phyloP scores from a whole-genome alignment of 805 yeast species.

The Metschnikowia similis region DNA sequence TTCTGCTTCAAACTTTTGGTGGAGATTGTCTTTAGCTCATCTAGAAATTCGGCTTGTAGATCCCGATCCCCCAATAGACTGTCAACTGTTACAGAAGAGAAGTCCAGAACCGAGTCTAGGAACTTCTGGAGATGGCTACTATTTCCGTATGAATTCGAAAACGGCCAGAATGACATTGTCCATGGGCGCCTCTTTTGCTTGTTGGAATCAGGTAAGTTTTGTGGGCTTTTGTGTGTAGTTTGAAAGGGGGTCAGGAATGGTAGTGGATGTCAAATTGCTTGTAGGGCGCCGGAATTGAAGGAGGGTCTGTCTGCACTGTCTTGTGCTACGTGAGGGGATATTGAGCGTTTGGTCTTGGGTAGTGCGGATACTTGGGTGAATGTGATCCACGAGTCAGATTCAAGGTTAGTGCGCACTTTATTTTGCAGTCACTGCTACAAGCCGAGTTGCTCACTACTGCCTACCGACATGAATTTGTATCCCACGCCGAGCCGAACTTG shows the following conservation, averaged over 20 bases:
- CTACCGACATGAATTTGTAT: background rate
- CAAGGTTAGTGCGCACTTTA: background rate
- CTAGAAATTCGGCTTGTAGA: conserved; percentile 35
- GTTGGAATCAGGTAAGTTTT: background rate
- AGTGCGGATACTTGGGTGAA: conserved; percentile 1
- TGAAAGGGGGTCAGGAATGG: background rate
- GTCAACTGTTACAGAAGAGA: conserved; percentile 27
- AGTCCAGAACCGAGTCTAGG: conserved; percentile 35
- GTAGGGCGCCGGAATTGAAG: background rate
- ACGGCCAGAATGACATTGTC: conserved; percentile 45
- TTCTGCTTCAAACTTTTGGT: conserved; percentile 29
- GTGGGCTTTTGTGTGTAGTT: background rate
- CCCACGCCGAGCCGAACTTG: background rate
- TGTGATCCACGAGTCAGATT: background rate
- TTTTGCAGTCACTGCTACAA: conserved; percentile 2
- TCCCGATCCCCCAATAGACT: conserved; percentile 30
- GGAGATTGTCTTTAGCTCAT: conserved; percentile 26
- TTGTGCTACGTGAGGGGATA: conserved; percentile 1
- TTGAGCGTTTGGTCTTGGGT: background rate
- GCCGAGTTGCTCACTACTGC: background rate
- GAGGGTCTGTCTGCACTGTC: background rate
- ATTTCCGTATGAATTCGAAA: conserved; percentile 32
- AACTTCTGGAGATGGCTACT: conserved; percentile 39
- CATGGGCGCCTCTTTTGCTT: background rate
- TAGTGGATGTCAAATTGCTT: background rate